Conservation (phyloP, 176 grass and related monocot species). For the Avena sativa region DNA sequence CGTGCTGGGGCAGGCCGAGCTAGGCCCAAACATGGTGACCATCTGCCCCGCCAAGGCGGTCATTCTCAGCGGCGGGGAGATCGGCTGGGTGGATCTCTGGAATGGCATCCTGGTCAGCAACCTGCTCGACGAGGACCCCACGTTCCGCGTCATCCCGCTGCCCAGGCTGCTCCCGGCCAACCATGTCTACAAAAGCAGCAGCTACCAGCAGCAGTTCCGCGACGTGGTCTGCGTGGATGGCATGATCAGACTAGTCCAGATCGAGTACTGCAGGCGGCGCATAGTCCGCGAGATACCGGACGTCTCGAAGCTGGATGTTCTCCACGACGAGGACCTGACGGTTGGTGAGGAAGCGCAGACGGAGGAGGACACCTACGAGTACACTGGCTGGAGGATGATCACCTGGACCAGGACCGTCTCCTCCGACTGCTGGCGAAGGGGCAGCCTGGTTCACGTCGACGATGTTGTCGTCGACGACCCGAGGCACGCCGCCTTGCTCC, state of each 20-base stretch:
- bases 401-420: background rate
- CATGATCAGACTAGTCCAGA: background rate
- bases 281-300: background rate
- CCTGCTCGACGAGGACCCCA: background rate
- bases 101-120: background rate
- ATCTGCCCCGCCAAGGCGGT: background rate
- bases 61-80: background rate
- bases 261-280: background rate
- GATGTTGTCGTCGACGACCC: background rate
- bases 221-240: too few species aligned
- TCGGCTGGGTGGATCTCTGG: background rate
- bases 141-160: background rate
- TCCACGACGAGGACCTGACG: background rate
- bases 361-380: background rate
- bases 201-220: background rate
- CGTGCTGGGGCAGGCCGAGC: background rate
- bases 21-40: background rate
- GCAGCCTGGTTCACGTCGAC: background rate
- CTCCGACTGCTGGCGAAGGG: background rate
- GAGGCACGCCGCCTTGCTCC: background rate
- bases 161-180: background rate
- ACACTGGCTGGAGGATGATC: background rate
- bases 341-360: background rate
- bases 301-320: background rate
- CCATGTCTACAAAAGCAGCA: background rate